Base-by-base conservation (phyloP, 2,329 filamentous ascomycete genomes). In the Epichloe uncinata region DNA sequence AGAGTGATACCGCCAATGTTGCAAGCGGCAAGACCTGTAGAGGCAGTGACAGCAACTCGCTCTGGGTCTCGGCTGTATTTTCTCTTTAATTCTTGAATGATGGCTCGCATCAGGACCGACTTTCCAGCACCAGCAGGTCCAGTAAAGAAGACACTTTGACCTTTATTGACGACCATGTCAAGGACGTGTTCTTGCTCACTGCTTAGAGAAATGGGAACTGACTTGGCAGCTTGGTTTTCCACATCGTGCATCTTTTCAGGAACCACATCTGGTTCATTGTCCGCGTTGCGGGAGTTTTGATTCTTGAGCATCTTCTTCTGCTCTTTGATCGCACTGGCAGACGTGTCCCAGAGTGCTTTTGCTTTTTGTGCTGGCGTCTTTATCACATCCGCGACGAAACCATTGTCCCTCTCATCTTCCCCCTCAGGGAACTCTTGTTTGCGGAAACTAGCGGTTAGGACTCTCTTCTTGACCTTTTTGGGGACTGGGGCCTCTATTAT, bases 71-170 rank as follows among this genome's bases (percentile, higher is more conserved):
- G 76, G 3, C 69, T 71, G 64, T 84, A 85, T 61, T 94, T 96
- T 54, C 79, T 79, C 53, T 85, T 85, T 47, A 98, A 64, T 4
- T 85, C 81, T 5, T 78, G 71, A 58, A 98, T 97, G 53, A 97
- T 95, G 56, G 94, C 82, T 55, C 90, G 80, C 77, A 98, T 88
- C 51, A 98, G 69, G 4, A 98, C 91, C 1, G 93, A 98, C 72
- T 98, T 98, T 66, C 93, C 93, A 4, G 93, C 96, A 73, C 85
- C 89, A 51, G 93, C 93, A 52, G 93, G 95, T 58, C 93, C 93
- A 1, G 93, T 98, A 98, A 98, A 71, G 71, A 98, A 98, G 2
- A 96, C 90, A 58, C 91, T 97, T 64, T 89, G 84, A 52, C 78
- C 78, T 55, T 86, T 72, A 20, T 93, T 78, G 7, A 88, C 77